Percentiles rank a stretch among this genome's conserved stretches.
Evolutionary conservation across 352 stramenopile genomes (phyloP).

Genomic region (Pythium guiyangense): DNA sequence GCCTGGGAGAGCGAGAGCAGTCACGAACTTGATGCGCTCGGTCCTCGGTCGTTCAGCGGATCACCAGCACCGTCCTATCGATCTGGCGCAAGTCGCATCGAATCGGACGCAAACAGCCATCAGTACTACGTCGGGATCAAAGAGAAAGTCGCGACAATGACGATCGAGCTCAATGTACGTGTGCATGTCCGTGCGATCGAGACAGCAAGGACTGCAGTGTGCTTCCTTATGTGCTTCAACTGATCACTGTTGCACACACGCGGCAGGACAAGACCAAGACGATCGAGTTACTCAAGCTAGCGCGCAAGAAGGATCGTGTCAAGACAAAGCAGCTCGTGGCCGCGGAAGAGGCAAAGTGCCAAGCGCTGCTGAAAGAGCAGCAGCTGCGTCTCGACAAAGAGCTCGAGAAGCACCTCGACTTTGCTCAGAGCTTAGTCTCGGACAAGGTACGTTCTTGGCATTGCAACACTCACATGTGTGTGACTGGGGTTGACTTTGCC

Average conservation of each 20-base stretch:
- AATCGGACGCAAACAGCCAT: constrained; percentile 34
- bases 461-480: too few relatives aligned
- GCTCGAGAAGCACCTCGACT: constrained; percentile 77
- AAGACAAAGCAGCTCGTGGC: constrained; percentile 54
- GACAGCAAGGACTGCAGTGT: background rate
- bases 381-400: constrained; percentile 66
- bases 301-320: constrained; percentile 67
- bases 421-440: constrained; percentile 65
- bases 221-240: too few relatives aligned
- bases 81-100: constrained; percentile 25
- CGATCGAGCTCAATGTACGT: constrained; percentile 72
- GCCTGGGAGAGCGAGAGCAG: constrained; percentile 30
- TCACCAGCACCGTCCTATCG: constrained; percentile 28
- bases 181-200: background rate
- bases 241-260: constrained; percentile 1
- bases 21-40: background rate
- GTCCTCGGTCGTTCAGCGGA: background rate
- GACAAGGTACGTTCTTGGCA: constrained; percentile 49
- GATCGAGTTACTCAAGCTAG: constrained; percentile 73
- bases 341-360: constrained; percentile 42
- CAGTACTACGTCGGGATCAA: constrained; percentile 72
- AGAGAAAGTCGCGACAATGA: constrained; percentile 73
- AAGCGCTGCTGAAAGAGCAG: constrained; percentile 50
- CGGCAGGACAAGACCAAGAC: constrained; percentile 79
- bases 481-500: too few relatives aligned